Conservation (phyloP, 768 basidiomycete species). For the Tricholoma flavovirens region DNA sequence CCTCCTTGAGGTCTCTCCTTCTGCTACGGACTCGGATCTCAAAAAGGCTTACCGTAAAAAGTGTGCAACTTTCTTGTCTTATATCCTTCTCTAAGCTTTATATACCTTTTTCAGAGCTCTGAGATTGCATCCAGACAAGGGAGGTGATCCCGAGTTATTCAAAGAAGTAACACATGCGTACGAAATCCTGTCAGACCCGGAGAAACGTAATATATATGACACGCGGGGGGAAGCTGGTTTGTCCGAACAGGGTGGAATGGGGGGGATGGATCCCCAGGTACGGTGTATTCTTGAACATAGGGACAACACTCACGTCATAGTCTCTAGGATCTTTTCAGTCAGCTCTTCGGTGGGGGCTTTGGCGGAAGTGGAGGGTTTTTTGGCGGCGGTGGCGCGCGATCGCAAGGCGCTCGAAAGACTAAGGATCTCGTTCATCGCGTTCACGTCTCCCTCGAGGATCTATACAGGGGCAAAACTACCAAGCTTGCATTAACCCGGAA, state of each 20-base stretch:
- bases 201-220: constrained; percentile 82
- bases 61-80: constrained; percentile 31
- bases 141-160: constrained; percentile 94
- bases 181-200: constrained; percentile 85
- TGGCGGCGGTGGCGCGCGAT: constrained; percentile 54
- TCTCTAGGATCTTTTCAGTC: constrained; percentile 87
- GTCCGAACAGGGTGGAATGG: constrained; percentile 81
- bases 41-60: constrained; percentile 97
- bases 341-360: constrained; percentile 81
- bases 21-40: constrained; percentile 77
- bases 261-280: constrained; percentile 95
- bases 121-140: constrained; percentile 87
- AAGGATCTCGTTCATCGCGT: constrained; percentile 98
- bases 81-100: constrained; percentile 4
- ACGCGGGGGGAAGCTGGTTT: constrained; percentile 89
- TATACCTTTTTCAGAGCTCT: constrained; percentile 52
- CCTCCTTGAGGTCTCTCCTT: constrained; percentile 77
- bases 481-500: constrained; percentile 97
- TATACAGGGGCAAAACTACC: constrained; percentile 98
- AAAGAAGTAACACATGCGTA: constrained; percentile 96
- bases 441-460: constrained; percentile 93
- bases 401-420: constrained; percentile 80
- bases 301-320: constrained; percentile 1
- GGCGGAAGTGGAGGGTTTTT: constrained; percentile 72
- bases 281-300: constrained; percentile 16